Evolutionary conservation across 805 yeast species (phyloP).

Genomic region (Candida arabinofermentans): DNA sequence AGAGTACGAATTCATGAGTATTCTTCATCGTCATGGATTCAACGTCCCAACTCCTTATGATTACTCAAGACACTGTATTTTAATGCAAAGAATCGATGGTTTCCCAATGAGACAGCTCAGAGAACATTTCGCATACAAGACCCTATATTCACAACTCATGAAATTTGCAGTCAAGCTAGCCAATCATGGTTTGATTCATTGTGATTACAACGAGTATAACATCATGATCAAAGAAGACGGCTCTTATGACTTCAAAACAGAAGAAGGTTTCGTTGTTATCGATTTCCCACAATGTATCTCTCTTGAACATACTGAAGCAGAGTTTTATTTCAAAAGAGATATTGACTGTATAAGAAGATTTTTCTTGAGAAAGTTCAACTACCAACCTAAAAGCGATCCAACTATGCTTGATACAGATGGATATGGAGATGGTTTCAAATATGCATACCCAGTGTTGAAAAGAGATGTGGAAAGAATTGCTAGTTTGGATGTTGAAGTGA

Average conservation of each 20-base stretch:
- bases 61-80: slow-evolving; percentile 83
- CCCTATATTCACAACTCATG: slow-evolving; percentile 84
- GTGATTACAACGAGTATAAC: slow-evolving; percentile 97
- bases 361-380: slow-evolving; percentile 73
- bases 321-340: slow-evolving; percentile 84
- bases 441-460: slow-evolving; percentile 73
- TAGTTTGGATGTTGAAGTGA: slow-evolving; percentile 77
- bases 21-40: slow-evolving; percentile 71
- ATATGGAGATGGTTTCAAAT: slow-evolving; percentile 72
- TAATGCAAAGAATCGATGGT: slow-evolving; percentile 92
- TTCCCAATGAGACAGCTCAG: slow-evolving; percentile 81
- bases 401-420: slow-evolving; percentile 77
- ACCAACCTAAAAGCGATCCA: slow-evolving; percentile 62
- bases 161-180: slow-evolving; percentile 78
- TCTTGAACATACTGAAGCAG: slow-evolving; percentile 86
- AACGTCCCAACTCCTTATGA: slow-evolving; percentile 87
- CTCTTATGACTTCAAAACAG: slow-evolving; percentile 46
- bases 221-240: slow-evolving; percentile 68
- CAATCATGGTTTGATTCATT: slow-evolving; percentile 87
- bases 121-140: slow-evolving; percentile 63
- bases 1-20: slow-evolving; percentile 84
- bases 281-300: slow-evolving; percentile 99
- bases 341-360: slow-evolving; percentile 85
- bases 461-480: slow-evolving; percentile 70
- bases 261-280: slow-evolving; percentile 78